Conservation (phyloP, 345 rosid species). For the Camelina sativa region DNA sequence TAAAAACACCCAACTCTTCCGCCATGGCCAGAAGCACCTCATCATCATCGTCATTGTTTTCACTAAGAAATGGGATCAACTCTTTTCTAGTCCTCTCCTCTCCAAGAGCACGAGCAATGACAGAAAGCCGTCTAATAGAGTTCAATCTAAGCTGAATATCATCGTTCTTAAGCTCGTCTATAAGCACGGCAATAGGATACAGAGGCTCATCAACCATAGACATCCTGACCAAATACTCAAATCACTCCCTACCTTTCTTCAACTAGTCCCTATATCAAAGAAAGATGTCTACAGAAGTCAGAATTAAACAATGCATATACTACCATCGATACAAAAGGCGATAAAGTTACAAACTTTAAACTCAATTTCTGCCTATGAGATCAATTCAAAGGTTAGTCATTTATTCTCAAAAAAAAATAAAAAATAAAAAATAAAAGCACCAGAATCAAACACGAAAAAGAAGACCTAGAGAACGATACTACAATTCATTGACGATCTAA, state of each 20-base stretch:
- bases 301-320: neutral
- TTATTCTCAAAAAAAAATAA: neutral
- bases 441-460: constrained; percentile 1
- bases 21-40: constrained; percentile 86
- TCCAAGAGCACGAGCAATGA: constrained; percentile 78
- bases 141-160: constrained; percentile 78
- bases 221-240: constrained; percentile 44
- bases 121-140: constrained; percentile 70
- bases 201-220: constrained; percentile 74
- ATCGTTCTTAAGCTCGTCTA: constrained; percentile 80
- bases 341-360: constrained; percentile 2
- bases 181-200: constrained; percentile 76
- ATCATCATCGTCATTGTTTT: constrained; percentile 81
- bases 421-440: too few species aligned
- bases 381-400: neutral
- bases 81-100: constrained; percentile 81
- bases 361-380: neutral
- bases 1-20: constrained; percentile 76
- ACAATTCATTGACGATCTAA: neutral
- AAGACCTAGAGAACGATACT: constrained; percentile 8
- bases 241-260: neutral
- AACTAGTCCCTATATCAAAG: neutral
- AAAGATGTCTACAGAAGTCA: neutral
- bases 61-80: constrained; percentile 77
- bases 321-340: neutral